These are phyloP conservation scores for Naumovozyma castellii DNA, from an alignment of 805 yeast genomes.

Conservation along the genomic window DNA sequence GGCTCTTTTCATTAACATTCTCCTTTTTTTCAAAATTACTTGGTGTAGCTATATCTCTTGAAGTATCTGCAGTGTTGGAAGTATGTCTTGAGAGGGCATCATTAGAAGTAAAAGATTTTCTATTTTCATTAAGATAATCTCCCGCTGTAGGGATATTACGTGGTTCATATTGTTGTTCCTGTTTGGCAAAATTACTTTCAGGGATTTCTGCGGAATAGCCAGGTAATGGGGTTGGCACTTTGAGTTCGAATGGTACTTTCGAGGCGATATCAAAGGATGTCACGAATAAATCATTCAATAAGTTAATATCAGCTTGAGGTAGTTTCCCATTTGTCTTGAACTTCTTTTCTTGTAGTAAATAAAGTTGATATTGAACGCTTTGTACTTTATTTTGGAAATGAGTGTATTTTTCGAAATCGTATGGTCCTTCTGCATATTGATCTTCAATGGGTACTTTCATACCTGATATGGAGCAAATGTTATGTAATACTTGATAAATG, in stretches of 20 bases:
- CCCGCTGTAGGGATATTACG: neutral
- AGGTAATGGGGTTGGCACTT: neutral
- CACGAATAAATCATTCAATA: slow-evolving; percentile 20
- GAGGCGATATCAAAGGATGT: slow-evolving; percentile 25
- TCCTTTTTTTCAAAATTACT: neutral
- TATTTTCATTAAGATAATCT: slow-evolving; percentile 1
- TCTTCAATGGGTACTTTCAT: slow-evolving; percentile 42
- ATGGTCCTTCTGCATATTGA: slow-evolving; percentile 39
- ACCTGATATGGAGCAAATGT: slow-evolving; percentile 52
- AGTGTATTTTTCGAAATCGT: slow-evolving; percentile 47
- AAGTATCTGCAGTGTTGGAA: neutral
- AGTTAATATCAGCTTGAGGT: slow-evolving; percentile 9
- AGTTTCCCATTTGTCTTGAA: slow-evolving; percentile 9
- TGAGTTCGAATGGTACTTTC: slow-evolving; percentile 15
- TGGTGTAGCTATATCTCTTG: neutral
- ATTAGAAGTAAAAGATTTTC: slow-evolving; percentile 5
- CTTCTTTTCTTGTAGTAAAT: slow-evolving; percentile 19
- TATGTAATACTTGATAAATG: slow-evolving; percentile 65
- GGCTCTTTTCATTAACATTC: neutral
- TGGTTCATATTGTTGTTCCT: neutral
- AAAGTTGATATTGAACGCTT: slow-evolving; percentile 24
- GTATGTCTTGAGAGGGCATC: slow-evolving; percentile 1
- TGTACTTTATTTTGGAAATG: slow-evolving; percentile 37
- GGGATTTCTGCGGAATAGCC: neutral
- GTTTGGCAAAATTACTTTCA: neutral